Percentiles rank a stretch among this genome's conserved stretches.
Evolutionary conservation across 768 basidiomycete species (phyloP).

Genomic region (Trametes coccinea): DNA sequence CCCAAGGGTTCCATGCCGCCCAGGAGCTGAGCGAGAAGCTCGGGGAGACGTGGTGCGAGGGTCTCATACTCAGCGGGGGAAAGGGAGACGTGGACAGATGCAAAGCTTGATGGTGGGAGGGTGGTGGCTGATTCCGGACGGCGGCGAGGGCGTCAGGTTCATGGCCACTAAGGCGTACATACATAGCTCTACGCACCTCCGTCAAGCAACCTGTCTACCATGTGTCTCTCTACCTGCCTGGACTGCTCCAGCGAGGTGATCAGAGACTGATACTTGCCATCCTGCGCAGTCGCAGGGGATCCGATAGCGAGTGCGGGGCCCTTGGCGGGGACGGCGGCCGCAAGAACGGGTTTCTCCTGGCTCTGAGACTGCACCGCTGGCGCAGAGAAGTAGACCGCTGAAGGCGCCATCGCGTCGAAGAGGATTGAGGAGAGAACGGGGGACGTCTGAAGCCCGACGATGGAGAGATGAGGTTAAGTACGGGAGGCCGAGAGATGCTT

Average conservation of each 20-base stretch:
- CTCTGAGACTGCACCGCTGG: slow-evolving; percentile 17
- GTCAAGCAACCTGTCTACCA: slow-evolving; percentile 81
- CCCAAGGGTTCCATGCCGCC: slow-evolving; percentile 65
- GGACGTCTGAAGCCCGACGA: not conserved
- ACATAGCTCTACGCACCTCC: slow-evolving; percentile 52
- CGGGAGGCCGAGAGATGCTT: slow-evolving; percentile 1
- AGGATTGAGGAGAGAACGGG: not conserved
- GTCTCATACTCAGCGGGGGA: slow-evolving; percentile 59
- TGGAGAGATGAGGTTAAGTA: slow-evolving; percentile 7
- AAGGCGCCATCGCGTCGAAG: slow-evolving; percentile 54
- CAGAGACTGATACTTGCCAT: slow-evolving; percentile 76
- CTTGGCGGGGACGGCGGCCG: slow-evolving; percentile 32
- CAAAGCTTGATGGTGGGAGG: slow-evolving; percentile 54
- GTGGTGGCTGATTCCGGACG: slow-evolving; percentile 49
- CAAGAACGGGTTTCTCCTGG: slow-evolving; percentile 26
- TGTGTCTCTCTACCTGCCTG: slow-evolving; percentile 68
- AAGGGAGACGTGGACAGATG: slow-evolving; percentile 70
- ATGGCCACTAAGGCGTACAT: not conserved
- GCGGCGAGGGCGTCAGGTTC: not conserved
- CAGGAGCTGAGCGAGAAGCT: slow-evolving; percentile 61
- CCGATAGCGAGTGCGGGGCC: slow-evolving; percentile 72
- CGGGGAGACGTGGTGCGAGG: slow-evolving; percentile 51
- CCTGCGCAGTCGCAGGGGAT: slow-evolving; percentile 72
- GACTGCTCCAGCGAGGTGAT: slow-evolving; percentile 58
- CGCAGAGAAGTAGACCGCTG: slow-evolving; percentile 45